Evolutionary conservation across 2,329 filamentous ascomycete species (phyloP).

Genomic region (Penicillium thymicola): DNA sequence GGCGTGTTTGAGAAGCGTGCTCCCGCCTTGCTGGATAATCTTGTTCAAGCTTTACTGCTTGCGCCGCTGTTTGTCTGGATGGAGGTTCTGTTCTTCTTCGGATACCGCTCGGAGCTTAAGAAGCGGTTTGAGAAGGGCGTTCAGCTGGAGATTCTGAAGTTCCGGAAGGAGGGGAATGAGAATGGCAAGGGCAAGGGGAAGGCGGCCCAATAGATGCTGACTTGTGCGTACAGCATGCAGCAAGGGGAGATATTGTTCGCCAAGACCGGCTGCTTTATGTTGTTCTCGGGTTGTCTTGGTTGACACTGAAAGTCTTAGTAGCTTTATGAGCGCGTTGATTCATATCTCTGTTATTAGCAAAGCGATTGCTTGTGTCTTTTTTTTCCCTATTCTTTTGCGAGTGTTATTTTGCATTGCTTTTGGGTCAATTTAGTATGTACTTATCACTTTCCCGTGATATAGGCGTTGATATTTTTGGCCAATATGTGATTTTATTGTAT

Average conservation of each 20-base stretch:
- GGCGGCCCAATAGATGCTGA: conserved; percentile 14
- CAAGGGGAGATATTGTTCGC: conserved; percentile 4
- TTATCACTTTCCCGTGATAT: background rate
- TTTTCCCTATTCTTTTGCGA: background rate
- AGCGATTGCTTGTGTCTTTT: background rate
- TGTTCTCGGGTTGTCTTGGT: background rate
- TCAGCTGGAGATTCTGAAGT: conserved; percentile 71
- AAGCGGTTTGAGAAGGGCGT: conserved; percentile 74
- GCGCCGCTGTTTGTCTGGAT: conserved; percentile 98
- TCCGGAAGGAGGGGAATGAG: conserved; percentile 51
- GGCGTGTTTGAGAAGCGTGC: conserved; percentile 83
- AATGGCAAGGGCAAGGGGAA: conserved; percentile 10
- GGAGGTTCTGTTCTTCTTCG: conserved; percentile 83
- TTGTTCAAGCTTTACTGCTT: conserved; percentile 86
- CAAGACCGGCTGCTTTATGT: background rate
- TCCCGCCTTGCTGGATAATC: conserved; percentile 84
- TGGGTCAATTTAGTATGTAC: background rate
- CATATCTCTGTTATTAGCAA: conserved; percentile 3
- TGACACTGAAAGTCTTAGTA: background rate
- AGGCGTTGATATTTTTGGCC: background rate
- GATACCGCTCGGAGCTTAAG: conserved; percentile 86
- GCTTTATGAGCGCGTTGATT: background rate
- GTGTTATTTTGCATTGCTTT: background rate
- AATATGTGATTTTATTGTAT: background rate
- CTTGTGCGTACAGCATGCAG: background rate